phyloP scores from a whole-genome alignment of 257 asterid genomes.

The Nicotiana knightiana region DNA sequence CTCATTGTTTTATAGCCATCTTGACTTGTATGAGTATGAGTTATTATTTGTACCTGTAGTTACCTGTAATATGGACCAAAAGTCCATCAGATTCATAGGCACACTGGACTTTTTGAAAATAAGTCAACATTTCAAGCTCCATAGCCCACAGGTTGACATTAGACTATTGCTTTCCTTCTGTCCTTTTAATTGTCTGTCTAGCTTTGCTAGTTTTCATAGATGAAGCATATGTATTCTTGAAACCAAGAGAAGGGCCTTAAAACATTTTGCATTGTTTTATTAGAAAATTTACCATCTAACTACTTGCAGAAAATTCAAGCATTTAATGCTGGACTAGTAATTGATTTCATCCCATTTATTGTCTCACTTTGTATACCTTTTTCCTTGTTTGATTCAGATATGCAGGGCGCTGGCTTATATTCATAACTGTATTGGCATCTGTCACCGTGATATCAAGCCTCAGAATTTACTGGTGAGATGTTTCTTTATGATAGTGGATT shows the following conservation, averaged over 20 bases:
- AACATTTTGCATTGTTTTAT: neutral
- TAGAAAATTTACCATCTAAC: neutral
- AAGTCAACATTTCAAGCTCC: neutral
- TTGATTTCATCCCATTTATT: neutral
- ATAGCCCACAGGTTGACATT: neutral
- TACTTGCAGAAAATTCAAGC: neutral
- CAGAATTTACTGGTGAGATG: conserved; percentile 87
- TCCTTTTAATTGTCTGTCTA: neutral
- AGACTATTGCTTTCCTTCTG: neutral
- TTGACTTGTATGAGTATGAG: neutral
- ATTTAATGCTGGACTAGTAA: neutral
- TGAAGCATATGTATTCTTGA: neutral
- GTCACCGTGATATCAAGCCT: conserved; percentile 98
- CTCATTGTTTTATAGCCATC: neutral
- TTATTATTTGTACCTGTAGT: neutral
- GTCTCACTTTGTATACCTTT: neutral
- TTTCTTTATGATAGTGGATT: conserved; percentile 12
- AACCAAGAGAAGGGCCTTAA: neutral
- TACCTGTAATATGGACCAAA: neutral
- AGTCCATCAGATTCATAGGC: neutral
- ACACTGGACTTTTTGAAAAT: neutral
- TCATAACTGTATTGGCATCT: conserved; percentile 87
- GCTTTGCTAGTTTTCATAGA: neutral
- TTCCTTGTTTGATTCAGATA: conserved; percentile 48
- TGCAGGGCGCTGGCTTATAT: conserved; percentile 94